phyloP scores from a whole-genome alignment of 208 protist genomes.

The Trypanosoma theileri region DNA sequence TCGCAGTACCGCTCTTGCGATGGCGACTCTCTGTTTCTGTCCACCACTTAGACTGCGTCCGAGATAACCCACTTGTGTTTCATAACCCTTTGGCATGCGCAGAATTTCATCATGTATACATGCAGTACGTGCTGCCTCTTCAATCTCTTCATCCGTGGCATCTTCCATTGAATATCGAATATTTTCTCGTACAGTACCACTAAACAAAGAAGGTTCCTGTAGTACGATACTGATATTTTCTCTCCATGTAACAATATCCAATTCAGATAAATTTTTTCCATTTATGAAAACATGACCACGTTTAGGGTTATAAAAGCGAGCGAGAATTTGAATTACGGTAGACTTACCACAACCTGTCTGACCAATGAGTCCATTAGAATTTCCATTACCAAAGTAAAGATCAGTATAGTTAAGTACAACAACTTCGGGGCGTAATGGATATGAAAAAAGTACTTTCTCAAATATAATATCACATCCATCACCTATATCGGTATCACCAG shows the following conservation, averaged over 20 bases:
- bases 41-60: constrained; percentile 73
- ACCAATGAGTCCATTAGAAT: constrained; percentile 46
- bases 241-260: constrained; percentile 47
- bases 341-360: constrained; percentile 79
- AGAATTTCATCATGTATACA: constrained; percentile 35
- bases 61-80: constrained; percentile 76
- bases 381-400: constrained; percentile 22
- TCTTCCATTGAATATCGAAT: constrained; percentile 30
- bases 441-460: constrained; percentile 31
- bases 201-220: constrained; percentile 38
- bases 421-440: constrained; percentile 26
- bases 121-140: constrained; percentile 26
- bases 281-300: constrained; percentile 52
- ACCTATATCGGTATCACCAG: constrained; percentile 21
- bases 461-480: constrained; percentile 27
- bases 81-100: constrained; percentile 61
- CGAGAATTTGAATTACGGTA: constrained; percentile 51
- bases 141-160: constrained; percentile 37
- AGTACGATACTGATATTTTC: constrained; percentile 34
- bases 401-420: constrained; percentile 25
- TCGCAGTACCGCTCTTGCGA: constrained; percentile 69
- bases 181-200: constrained; percentile 40
- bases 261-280: constrained; percentile 35
- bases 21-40: constrained; percentile 77
- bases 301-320: constrained; percentile 66